Percentiles rank a stretch among this genome's conserved stretches.
Conservation (phyloP, 139 green algal species). For the Chloropicon primus region DNA sequence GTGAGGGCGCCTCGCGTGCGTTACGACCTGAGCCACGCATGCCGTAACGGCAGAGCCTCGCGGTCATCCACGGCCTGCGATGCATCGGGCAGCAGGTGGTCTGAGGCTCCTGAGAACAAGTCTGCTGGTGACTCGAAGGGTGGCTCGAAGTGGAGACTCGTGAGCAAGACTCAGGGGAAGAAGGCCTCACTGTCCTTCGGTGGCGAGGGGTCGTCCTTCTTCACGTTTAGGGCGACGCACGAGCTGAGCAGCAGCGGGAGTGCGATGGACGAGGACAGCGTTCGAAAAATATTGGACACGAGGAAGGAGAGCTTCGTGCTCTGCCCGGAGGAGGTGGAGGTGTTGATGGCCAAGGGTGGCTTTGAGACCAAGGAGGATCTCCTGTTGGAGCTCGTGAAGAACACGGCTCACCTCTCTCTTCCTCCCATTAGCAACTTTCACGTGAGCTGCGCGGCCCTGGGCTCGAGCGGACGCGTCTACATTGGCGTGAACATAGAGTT, state of each 20-base stretch:
- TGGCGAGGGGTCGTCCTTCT: no score
- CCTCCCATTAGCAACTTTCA: constrained; percentile 27
- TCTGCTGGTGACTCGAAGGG: no score
- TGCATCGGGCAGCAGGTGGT: no score
- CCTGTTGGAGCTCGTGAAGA: background rate
- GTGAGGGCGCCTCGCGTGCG: no score
- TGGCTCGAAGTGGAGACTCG: no score
- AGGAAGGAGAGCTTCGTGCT: background rate
- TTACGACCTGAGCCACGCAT: no score
- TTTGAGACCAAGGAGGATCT: background rate
- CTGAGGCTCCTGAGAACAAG: no score
- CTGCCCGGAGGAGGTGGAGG: background rate
- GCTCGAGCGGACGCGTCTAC: constrained; percentile 52
- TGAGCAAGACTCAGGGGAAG: no score
- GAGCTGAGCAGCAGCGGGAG: background rate
- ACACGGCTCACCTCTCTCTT: background rate
- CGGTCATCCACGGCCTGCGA: no score
- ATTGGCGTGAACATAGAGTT: constrained; percentile 83
- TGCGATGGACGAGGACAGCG: background rate
- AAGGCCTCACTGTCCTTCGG: no score
- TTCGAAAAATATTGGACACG: background rate
- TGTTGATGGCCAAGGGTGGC: background rate
- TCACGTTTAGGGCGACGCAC: no score
- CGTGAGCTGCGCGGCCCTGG: constrained; percentile 56
- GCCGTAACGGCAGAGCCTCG: no score